Conservation (phyloP, 257 asterid species). For the Jasminum sambac region DNA sequence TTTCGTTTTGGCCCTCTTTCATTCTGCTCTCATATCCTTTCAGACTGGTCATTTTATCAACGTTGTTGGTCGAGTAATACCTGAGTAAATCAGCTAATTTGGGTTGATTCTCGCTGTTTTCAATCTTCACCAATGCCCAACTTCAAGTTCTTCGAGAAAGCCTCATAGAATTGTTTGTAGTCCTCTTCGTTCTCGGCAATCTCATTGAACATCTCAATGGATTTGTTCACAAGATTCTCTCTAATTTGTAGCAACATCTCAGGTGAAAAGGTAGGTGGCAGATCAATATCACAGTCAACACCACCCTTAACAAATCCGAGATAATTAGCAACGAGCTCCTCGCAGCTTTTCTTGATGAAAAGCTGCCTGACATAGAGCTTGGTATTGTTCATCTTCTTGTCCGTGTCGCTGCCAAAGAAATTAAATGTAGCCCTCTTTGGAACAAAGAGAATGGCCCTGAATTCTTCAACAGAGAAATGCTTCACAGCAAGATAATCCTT, state of each 20-base stretch:
- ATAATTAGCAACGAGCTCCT: constrained; percentile 46
- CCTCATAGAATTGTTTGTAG: constrained; percentile 42
- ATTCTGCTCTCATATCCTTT: constrained; percentile 43
- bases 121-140: constrained; percentile 46
- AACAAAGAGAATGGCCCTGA: constrained; percentile 45
- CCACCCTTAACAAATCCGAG: constrained; percentile 47
- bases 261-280: constrained; percentile 43
- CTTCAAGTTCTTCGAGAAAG: constrained; percentile 49
- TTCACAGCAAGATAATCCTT: constrained; percentile 51
- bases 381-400: constrained; percentile 49
- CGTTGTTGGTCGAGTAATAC: constrained; percentile 42
- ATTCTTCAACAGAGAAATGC: constrained; percentile 48
- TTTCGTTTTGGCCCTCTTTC: constrained; percentile 45
- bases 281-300: constrained; percentile 39
- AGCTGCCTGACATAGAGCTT: constrained; percentile 48
- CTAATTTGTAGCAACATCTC: constrained; percentile 46
- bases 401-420: constrained; percentile 28
- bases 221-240: constrained; percentile 44
- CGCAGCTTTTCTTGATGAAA: constrained; percentile 48
- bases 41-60: constrained; percentile 41
- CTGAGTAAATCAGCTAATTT: constrained; percentile 41
- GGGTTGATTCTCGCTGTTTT: constrained; percentile 40
- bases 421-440: constrained; percentile 47
- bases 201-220: constrained; percentile 50
- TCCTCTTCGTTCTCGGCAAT: constrained; percentile 50